Evolutionary conservation across 805 yeast genomes (phyloP).

Genomic region (Debaryomyces hansenii): DNA sequence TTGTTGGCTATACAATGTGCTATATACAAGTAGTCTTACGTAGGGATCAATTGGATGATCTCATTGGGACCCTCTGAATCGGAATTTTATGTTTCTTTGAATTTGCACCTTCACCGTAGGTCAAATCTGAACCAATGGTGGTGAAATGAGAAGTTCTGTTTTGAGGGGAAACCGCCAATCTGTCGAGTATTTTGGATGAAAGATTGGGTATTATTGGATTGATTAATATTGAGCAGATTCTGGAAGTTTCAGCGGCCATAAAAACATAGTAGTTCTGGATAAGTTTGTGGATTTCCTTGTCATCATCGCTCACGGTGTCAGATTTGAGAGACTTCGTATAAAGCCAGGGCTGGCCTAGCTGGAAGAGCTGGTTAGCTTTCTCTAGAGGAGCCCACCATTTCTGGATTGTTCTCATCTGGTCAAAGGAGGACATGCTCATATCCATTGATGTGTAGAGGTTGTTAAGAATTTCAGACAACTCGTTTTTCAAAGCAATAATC

Average conservation of each 20-base stretch:
- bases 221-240: slow-evolving; percentile 65
- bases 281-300: slow-evolving; percentile 9
- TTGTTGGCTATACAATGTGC: background rate
- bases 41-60: background rate
- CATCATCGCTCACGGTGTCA: slow-evolving; percentile 17
- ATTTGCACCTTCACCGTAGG: slow-evolving; percentile 62
- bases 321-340: slow-evolving; percentile 27
- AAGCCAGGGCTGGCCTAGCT: slow-evolving; percentile 76
- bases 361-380: slow-evolving; percentile 66
- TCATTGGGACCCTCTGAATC: slow-evolving; percentile 29
- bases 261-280: slow-evolving; percentile 54
- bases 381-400: slow-evolving; percentile 60
- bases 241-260: slow-evolving; percentile 65
- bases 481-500: slow-evolving; percentile 14
- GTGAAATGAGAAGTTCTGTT: slow-evolving; percentile 48
- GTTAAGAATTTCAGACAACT: slow-evolving; percentile 33
- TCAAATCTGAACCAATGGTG: slow-evolving; percentile 53
- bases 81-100: slow-evolving; percentile 50
- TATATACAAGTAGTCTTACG: background rate
- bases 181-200: slow-evolving; percentile 55
- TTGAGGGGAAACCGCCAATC: slow-evolving; percentile 52
- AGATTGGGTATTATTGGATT: slow-evolving; percentile 75
- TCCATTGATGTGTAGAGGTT: slow-evolving; percentile 40
- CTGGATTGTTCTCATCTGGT: slow-evolving; percentile 55
- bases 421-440: slow-evolving; percentile 43